Evolutionary conservation across 805 yeast species (phyloP).

Genomic region (Groenewaldozyma salmanticensis): DNA sequence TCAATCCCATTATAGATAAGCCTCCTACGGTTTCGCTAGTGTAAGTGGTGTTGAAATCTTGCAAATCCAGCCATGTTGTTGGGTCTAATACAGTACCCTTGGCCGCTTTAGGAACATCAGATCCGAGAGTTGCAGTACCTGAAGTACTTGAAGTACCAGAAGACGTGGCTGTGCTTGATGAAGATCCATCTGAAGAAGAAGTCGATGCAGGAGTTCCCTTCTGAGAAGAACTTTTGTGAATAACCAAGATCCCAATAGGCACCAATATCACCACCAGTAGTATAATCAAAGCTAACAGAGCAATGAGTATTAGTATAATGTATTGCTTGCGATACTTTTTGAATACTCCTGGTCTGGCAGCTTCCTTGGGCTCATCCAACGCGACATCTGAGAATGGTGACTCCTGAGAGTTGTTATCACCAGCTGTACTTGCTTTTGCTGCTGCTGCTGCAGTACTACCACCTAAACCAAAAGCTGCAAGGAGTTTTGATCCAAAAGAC

Average conservation of each 20-base stretch:
- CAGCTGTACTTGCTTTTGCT: no score
- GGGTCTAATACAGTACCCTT: constrained; percentile 22
- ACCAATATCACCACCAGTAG: constrained; percentile 21
- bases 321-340: not conserved
- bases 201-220: constrained; percentile 2
- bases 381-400: no score
- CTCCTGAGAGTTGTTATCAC: no score
- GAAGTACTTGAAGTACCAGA: constrained; percentile 1
- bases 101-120: constrained; percentile 18
- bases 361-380: no score
- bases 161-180: constrained; percentile 7
- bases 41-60: constrained; percentile 27
- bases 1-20: constrained; percentile 28
- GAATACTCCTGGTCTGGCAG: no score
- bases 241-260: constrained; percentile 23
- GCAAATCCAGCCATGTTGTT: constrained; percentile 25
- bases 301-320: constrained; percentile 1
- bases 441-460: no score
- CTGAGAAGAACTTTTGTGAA: constrained; percentile 9
- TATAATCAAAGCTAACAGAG: constrained; percentile 9
- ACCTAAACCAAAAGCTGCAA: no score
- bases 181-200: constrained; percentile 1
- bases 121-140: not conserved
- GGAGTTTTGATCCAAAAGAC: no score
- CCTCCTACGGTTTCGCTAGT: constrained; percentile 28